Percentiles rank a stretch among this genome's conserved stretches.
phyloP scores from a whole-genome alignment of 805 yeast species.

The Saccharomycopsis oosterbeekiorum region DNA sequence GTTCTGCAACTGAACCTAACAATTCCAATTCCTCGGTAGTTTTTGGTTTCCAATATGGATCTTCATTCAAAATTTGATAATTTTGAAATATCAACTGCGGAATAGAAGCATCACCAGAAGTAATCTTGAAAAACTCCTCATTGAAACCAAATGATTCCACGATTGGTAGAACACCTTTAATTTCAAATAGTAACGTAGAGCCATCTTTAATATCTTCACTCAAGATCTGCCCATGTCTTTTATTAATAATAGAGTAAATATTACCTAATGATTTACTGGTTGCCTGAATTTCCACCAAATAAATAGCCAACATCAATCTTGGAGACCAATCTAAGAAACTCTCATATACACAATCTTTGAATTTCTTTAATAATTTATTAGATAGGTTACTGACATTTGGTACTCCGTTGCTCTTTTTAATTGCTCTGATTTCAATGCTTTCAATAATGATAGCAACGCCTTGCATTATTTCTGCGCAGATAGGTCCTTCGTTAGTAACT shows the following conservation, averaged over 20 bases:
- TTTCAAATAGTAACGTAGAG: conserved; percentile 78
- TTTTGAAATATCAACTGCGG: conserved; percentile 93
- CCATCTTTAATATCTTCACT: conserved; percentile 98
- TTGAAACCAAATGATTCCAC: conserved; percentile 95
- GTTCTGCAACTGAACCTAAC: conserved; percentile 84
- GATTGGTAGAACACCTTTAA: conserved; percentile 80
- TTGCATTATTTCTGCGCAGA: conserved; percentile 78
- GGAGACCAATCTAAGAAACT: conserved; percentile 78
- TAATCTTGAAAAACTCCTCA: conserved; percentile 84
- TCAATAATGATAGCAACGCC: conserved; percentile 58
- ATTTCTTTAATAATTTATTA: conserved; percentile 65
- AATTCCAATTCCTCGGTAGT: conserved; percentile 95
- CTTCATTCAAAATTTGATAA: conserved; percentile 74
- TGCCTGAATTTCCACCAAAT: conserved; percentile 91
- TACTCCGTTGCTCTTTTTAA: not conserved
- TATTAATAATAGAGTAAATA: conserved; percentile 89
- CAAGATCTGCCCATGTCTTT: conserved; percentile 72
- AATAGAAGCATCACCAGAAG: conserved; percentile 87
- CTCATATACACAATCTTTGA: conserved; percentile 63
- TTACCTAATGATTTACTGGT: conserved; percentile 90
- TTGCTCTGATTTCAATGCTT: conserved; percentile 25
- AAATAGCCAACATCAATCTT: conserved; percentile 84
- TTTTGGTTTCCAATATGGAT: conserved; percentile 98
- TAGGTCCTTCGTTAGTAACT: conserved; percentile 77
- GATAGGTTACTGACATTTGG: conserved; percentile 31